Percentiles rank a stretch among this genome's conserved stretches.
These are phyloP conservation scores for Brassica juncea DNA, from an alignment of 345 rosid genomes.

Conservation along the genomic window DNA sequence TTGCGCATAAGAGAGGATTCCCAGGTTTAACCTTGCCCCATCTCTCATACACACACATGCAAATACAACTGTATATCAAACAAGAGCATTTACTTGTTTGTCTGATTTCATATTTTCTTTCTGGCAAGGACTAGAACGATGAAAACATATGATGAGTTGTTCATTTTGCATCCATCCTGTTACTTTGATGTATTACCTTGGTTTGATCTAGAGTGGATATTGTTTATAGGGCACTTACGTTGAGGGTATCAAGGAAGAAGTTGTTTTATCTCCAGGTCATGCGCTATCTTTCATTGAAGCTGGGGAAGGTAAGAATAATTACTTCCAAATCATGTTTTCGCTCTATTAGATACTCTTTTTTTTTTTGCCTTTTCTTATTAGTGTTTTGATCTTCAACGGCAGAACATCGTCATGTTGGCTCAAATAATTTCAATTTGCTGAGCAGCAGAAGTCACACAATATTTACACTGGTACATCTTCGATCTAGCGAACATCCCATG, in stretches of 20 bases:
- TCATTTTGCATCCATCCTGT: not conserved
- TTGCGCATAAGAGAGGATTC: conserved; percentile 99
- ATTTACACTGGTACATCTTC: conserved; percentile 73
- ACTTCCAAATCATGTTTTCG: not conserved
- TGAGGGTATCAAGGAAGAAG: conserved; percentile 98
- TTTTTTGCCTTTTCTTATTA: conserved; percentile 19
- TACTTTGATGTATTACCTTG: conserved; percentile 10
- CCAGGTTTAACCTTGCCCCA: conserved; percentile 56
- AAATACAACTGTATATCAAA: not conserved
- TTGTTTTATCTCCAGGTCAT: conserved; percentile 98
- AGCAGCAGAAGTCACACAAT: conserved; percentile 99
- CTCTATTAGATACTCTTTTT: conserved; percentile 8
- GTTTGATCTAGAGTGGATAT: conserved; percentile 21
- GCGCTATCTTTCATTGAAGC: conserved; percentile 98
- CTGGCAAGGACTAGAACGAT: not conserved
- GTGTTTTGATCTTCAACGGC: conserved; percentile 50
- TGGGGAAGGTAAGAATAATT: conserved; percentile 74
- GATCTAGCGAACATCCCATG: conserved; percentile 6
- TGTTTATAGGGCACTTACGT: conserved; percentile 73
- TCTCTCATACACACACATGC: not conserved
- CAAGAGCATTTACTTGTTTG: conserved; percentile 8
- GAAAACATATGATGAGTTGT: conserved; percentile 4
- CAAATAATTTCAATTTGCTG: conserved; percentile 92
- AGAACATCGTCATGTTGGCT: conserved; percentile 99
- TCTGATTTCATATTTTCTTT: conserved; percentile 8